Evolutionary conservation across 768 basidiomycete genomes (phyloP).

Genomic region (Lactarius deliciosus): DNA sequence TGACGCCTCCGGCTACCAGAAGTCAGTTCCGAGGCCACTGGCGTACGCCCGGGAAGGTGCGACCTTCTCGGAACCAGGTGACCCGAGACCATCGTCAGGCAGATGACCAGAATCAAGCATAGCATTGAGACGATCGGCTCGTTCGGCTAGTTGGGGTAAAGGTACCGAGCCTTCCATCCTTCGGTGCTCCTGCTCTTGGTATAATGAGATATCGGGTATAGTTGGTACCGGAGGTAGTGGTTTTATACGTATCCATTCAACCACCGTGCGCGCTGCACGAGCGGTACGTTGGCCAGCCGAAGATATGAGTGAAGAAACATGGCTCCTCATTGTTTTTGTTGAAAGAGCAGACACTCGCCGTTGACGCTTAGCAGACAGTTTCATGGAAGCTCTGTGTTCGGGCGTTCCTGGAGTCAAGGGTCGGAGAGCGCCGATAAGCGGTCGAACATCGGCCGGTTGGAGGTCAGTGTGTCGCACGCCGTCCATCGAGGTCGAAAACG

Average conservation of each 20-base stretch:
- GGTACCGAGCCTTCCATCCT: conserved; percentile 48
- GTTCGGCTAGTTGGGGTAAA: conserved; percentile 52
- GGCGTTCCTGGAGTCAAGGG: conserved; percentile 9
- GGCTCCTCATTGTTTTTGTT: conserved; percentile 40
- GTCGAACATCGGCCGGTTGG: background rate
- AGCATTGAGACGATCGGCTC: conserved; percentile 48
- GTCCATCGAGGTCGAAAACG: conserved; percentile 1
- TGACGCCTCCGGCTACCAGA: conserved; percentile 19
- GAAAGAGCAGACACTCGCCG: conserved; percentile 47
- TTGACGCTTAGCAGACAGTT: background rate
- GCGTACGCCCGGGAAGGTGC: background rate
- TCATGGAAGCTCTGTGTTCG: background rate
- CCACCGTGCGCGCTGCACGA: conserved; percentile 16
- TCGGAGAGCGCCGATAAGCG: background rate
- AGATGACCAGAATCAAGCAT: conserved; percentile 54
- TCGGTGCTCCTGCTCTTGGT: conserved; percentile 43
- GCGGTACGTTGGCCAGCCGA: conserved; percentile 24
- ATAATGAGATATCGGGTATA: conserved; percentile 47
- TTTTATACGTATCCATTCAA: conserved; percentile 46
- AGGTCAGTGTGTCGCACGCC: background rate
- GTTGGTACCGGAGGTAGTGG: conserved; percentile 61
- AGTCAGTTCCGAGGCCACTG: conserved; percentile 11
- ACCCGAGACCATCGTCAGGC: conserved; percentile 48
- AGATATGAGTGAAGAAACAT: conserved; percentile 53
- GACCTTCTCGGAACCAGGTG: conserved; percentile 17